Percentiles rank a stretch among this genome's conserved stretches.
phyloP scores from a whole-genome alignment of 192 early-diverging fungal genomes.

The Linnemannia elongata region DNA sequence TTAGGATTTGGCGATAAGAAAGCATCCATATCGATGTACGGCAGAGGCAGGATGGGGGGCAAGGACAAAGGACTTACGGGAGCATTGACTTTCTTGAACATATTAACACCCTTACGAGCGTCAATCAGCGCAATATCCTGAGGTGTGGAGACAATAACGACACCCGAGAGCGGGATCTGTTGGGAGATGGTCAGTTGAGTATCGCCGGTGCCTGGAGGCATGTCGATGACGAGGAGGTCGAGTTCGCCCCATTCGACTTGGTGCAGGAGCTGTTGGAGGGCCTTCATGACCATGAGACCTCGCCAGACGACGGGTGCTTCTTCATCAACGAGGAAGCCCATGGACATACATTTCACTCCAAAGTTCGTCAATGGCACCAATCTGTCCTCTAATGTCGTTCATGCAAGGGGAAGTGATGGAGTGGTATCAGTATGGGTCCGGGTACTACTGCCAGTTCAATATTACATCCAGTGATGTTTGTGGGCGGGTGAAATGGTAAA shows the following conservation, averaged over 20 bases:
- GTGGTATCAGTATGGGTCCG: neutral
- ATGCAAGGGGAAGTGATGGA: neutral
- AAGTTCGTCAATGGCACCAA: conserved; percentile 85
- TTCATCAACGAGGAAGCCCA: conserved; percentile 87
- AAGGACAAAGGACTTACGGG: conserved; percentile 67
- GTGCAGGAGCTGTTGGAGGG: conserved; percentile 86
- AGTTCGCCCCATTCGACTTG: conserved; percentile 85
- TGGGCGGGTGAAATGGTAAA: neutral
- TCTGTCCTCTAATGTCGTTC: conserved; percentile 51
- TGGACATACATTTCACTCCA: conserved; percentile 92
- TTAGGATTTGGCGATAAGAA: neutral
- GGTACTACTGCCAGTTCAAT: too few relatives aligned
- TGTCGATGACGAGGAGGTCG: conserved; percentile 89
- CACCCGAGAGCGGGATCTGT: conserved; percentile 71
- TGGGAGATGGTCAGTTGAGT: conserved; percentile 88
- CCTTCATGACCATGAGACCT: conserved; percentile 96
- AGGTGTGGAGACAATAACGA: conserved; percentile 91
- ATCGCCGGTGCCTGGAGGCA: conserved; percentile 96
- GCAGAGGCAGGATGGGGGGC: too few relatives aligned
- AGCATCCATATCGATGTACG: neutral
- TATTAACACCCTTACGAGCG: conserved; percentile 81
- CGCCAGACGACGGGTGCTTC: conserved; percentile 89
- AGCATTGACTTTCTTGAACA: conserved; percentile 88
- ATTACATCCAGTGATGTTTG: neutral
- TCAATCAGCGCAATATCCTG: conserved; percentile 92